phyloP scores from a whole-genome alignment of 169 alveolate genomes.

The Eimeria maxima region DNA sequence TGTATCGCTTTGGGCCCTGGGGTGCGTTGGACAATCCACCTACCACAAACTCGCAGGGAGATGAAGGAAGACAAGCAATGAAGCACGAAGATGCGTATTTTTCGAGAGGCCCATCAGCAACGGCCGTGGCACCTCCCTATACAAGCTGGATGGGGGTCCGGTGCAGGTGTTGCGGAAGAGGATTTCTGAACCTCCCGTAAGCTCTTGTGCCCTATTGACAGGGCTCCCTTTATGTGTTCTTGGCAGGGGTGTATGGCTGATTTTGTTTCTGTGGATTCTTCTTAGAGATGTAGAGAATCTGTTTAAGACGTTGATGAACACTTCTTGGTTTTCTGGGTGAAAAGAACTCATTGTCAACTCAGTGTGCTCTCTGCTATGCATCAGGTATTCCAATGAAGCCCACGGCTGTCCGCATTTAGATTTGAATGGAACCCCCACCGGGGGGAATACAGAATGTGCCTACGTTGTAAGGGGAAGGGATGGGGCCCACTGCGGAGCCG shows the following conservation, averaged over 20 bases:
- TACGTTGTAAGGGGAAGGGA: neutral
- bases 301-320: neutral
- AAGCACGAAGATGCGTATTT: neutral
- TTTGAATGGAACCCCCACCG: neutral
- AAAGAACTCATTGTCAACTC: neutral
- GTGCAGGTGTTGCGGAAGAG: neutral
- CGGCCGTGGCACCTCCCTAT: neutral
- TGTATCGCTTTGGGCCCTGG: slow-evolving; percentile 41
- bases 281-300: neutral
- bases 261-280: neutral
- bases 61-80: neutral
- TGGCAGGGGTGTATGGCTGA: neutral
- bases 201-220: neutral
- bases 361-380: neutral
- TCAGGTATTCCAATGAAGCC: neutral
- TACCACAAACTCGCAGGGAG: neutral
- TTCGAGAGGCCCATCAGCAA: neutral
- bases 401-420: neutral
- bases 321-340: neutral
- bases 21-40: neutral
- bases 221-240: neutral
- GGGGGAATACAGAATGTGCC: neutral
- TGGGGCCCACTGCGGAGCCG: neutral
- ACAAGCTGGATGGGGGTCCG: neutral
- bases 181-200: neutral